Conservation (phyloP, 164 flowering plant species). For the Sedum album region DNA sequence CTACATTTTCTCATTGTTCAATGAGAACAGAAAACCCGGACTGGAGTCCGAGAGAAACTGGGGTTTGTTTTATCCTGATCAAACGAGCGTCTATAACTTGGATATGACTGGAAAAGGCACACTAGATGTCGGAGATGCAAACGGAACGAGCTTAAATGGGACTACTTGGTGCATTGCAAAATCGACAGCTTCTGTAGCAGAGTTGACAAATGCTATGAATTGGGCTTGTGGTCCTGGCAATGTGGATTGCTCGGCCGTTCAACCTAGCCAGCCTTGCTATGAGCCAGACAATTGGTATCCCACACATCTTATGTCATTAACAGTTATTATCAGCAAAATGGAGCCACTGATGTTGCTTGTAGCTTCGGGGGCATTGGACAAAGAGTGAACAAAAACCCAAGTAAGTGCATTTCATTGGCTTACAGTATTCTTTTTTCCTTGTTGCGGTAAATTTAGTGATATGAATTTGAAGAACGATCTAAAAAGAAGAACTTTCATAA, state of each 20-base stretch:
- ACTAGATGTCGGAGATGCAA: constrained; percentile 27
- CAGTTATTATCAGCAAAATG: constrained; percentile 90
- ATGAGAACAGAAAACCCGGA: constrained; percentile 94
- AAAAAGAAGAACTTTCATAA: not conserved
- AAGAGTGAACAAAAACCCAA: constrained; percentile 70
- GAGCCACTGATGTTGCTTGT: constrained; percentile 80
- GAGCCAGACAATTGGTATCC: constrained; percentile 75
- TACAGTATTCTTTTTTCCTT: not conserved
- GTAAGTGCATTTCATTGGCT: constrained; percentile 32
- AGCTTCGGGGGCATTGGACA: constrained; percentile 86
- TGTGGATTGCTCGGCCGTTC: constrained; percentile 89
- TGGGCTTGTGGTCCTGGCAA: constrained; percentile 97
- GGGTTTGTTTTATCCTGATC: constrained; percentile 91
- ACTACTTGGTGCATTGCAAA: constrained; percentile 90
- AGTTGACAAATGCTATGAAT: constrained; percentile 68
- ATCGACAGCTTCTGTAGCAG: constrained; percentile 50
- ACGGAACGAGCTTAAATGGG: constrained; percentile 39
- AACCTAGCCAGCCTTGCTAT: constrained; percentile 92
- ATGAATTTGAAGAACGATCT: not conserved
- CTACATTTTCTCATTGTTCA: constrained; percentile 83
- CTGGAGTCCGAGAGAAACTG: constrained; percentile 95
- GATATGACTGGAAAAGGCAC: constrained; percentile 65
- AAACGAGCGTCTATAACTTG: constrained; percentile 73
- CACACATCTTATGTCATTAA: constrained; percentile 94
- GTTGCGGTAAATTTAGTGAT: not conserved